Conservation (phyloP, 352 stramenopile genomes). For the Phytophthora syringae region DNA sequence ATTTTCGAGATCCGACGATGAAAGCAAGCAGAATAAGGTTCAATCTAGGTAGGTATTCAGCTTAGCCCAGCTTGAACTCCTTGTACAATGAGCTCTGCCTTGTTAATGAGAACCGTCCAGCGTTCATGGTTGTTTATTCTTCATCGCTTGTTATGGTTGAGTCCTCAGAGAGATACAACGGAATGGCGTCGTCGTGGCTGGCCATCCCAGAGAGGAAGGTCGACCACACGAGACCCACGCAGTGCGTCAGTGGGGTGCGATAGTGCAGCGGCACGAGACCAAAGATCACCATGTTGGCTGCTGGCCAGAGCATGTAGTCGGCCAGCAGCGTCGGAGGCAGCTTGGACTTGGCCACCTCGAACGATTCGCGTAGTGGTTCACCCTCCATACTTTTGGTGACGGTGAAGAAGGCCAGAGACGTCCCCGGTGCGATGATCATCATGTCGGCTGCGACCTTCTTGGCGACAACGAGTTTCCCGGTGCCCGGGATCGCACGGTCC, state of each 20-base stretch:
- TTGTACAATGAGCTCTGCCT: background rate
- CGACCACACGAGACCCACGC: conserved; percentile 57
- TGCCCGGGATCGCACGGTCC: conserved; percentile 52
- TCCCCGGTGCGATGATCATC: conserved; percentile 48
- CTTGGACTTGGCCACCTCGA: conserved; percentile 44
- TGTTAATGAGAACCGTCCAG: too few relatives aligned
- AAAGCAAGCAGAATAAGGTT: too few relatives aligned
- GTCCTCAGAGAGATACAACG: conserved; percentile 8
- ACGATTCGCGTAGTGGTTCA: conserved; percentile 33
- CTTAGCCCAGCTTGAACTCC: too few relatives aligned
- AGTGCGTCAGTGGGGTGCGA: conserved; percentile 60
- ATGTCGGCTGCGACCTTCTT: conserved; percentile 57
- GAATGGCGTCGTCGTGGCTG: conserved; percentile 30
- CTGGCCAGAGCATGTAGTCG: conserved; percentile 60
- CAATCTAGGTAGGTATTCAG: too few relatives aligned
- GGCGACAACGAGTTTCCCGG: conserved; percentile 31
- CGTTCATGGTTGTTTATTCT: background rate
- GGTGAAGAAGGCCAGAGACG: conserved; percentile 50
- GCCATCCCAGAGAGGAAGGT: conserved; percentile 56
- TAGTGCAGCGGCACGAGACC: conserved; percentile 56
- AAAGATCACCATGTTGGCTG: conserved; percentile 57
- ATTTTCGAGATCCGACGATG: too few relatives aligned
- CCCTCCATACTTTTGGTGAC: conserved; percentile 53
- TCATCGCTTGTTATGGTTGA: too few relatives aligned
- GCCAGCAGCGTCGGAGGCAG: conserved; percentile 41